Conservation (phyloP, 257 asterid genomes). For the Scutellaria barbata region DNA sequence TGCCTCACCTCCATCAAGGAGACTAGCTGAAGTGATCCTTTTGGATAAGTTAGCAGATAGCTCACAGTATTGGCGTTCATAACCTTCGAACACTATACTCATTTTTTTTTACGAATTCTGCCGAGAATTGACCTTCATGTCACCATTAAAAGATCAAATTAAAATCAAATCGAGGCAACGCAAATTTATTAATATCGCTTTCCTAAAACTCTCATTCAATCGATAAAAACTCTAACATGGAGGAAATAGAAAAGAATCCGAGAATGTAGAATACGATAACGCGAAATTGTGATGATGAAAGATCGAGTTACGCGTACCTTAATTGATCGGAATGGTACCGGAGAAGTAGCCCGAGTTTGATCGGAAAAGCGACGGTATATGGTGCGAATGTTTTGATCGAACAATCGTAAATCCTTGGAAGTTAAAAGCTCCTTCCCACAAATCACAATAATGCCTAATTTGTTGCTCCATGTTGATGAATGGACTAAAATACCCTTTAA, state of each 20-base stretch:
- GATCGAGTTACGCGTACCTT: background rate
- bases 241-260: background rate
- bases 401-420: background rate
- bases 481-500: background rate
- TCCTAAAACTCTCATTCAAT: background rate
- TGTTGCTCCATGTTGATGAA: background rate
- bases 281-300: background rate
- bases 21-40: slow-evolving; percentile 56
- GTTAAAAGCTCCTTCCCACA: too few species aligned
- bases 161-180: background rate
- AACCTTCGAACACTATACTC: slow-evolving; percentile 86
- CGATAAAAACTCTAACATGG: background rate
- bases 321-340: slow-evolving; percentile 22
- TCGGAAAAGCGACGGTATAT: slow-evolving; percentile 21
- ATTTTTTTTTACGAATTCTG: slow-evolving; percentile 41
- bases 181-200: background rate
- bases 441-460: background rate
- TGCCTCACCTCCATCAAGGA: slow-evolving; percentile 70
- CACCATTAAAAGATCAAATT: slow-evolving; percentile 27
- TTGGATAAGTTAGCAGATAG: slow-evolving; percentile 73
- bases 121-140: slow-evolving; percentile 32
- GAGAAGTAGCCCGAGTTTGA: slow-evolving; percentile 7
- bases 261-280: background rate
- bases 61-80: slow-evolving; percentile 85
- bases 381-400: slow-evolving; percentile 21